Evolutionary conservation across 1,284 basidiomycete species (phyloP).

Genomic region (Golubevia pallescens): DNA sequence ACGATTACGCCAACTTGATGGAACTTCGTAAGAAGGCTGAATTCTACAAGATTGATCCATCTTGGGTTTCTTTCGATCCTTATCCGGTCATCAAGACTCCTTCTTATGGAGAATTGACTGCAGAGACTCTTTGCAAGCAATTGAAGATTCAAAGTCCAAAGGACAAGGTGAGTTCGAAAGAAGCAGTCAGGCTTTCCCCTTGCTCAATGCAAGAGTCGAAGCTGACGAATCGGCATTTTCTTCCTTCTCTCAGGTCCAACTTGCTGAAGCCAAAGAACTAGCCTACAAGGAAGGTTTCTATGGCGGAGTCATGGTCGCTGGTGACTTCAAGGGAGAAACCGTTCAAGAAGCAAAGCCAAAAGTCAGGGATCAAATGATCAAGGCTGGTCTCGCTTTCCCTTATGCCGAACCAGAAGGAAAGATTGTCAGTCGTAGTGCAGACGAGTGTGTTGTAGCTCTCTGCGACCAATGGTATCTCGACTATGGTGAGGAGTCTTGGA

Average conservation of each 20-base stretch:
- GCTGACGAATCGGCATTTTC: constrained; percentile 23
- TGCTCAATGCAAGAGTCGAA: neutral
- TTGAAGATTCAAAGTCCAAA: constrained; percentile 96
- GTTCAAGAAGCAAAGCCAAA: constrained; percentile 91
- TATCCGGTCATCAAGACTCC: constrained; percentile 87
- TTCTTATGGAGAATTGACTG: constrained; percentile 88
- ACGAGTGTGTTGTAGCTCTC: constrained; percentile 96
- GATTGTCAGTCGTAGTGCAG: constrained; percentile 85
- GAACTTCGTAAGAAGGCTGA: constrained; percentile 97
- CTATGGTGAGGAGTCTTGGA: constrained; percentile 91
- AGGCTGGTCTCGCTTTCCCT: constrained; percentile 77
- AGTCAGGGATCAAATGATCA: constrained; percentile 84
- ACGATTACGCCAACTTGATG: constrained; percentile 88
- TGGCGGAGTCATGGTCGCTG: constrained; percentile 85
- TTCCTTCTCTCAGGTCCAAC: constrained; percentile 67
- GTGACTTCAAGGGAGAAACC: constrained; percentile 82
- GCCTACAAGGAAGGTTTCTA: constrained; percentile 99
- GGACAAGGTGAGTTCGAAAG: constrained; percentile 67
- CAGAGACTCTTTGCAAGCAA: constrained; percentile 83
- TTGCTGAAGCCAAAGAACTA: constrained; percentile 95
- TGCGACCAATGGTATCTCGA: constrained; percentile 99
- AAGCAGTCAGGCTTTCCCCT: neutral
- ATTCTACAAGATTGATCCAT: constrained; percentile 91
- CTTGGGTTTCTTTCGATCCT: constrained; percentile 85
- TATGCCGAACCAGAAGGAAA: constrained; percentile 96